phyloP scores from a whole-genome alignment of 192 early-diverging fungal species.

The Geranomyces variabilis region DNA sequence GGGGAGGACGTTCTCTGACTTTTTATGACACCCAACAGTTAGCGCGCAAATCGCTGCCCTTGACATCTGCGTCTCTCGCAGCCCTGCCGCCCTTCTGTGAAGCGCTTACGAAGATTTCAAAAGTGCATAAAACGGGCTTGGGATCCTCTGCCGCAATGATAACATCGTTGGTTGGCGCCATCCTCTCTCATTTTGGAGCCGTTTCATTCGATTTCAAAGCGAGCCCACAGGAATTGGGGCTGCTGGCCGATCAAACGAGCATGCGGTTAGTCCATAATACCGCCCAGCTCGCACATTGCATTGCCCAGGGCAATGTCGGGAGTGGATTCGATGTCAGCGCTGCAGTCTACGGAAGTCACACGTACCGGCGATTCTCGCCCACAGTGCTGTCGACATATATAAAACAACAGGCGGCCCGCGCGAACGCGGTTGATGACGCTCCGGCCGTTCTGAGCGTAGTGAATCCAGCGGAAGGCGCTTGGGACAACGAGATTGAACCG shows the following conservation, averaged over 20 bases:
- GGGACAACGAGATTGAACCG: constrained; percentile 65
- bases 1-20: background rate
- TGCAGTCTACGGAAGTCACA: constrained; percentile 90
- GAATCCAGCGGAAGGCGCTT: constrained; percentile 24
- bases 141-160: constrained; percentile 97
- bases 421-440: background rate
- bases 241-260: constrained; percentile 18
- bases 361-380: constrained; percentile 84
- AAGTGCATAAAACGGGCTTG: constrained; percentile 94
- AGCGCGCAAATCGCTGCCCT: constrained; percentile 44
- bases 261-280: constrained; percentile 75
- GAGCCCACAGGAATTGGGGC: constrained; percentile 8
- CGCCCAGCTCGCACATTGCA: constrained; percentile 90
- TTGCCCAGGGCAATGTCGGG: constrained; percentile 98
- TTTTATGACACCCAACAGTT: constrained; percentile 54
- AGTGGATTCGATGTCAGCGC: constrained; percentile 94
- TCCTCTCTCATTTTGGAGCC: constrained; percentile 76
- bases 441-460: too few species aligned
- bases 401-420: background rate
- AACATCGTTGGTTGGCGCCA: constrained; percentile 81
- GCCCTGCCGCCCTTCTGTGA: constrained; percentile 64
- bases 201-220: constrained; percentile 14
- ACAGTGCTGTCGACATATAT: constrained; percentile 43
- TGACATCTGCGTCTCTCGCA: constrained; percentile 59
- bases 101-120: constrained; percentile 61